Evolutionary conservation across 768 basidiomycete genomes (phyloP).

Genomic region (Phylloporus sp.): DNA sequence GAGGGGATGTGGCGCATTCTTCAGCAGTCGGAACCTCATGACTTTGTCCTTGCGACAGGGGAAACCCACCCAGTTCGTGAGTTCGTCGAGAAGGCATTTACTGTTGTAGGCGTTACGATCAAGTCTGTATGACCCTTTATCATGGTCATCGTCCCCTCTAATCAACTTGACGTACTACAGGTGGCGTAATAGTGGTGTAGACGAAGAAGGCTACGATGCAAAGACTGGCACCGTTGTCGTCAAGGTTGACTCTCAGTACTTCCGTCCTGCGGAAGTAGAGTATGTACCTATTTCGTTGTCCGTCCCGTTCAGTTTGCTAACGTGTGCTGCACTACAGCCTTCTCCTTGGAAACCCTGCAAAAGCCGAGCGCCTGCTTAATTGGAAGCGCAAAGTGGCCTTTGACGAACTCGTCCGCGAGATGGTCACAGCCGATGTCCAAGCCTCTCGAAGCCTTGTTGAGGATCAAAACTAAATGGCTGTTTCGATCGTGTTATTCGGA

Average conservation of each 20-base stretch:
- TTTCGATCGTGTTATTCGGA: neutral
- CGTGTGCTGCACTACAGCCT: slow-evolving; percentile 43
- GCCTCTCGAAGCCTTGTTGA: slow-evolving; percentile 72
- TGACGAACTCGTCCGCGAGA: slow-evolving; percentile 82
- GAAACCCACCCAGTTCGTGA: slow-evolving; percentile 95
- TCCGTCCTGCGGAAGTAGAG: slow-evolving; percentile 96
- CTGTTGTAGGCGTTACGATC: slow-evolving; percentile 60
- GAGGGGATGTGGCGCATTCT: slow-evolving; percentile 99
- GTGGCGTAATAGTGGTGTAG: slow-evolving; percentile 73
- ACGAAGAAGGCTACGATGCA: slow-evolving; percentile 73
- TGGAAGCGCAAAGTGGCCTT: slow-evolving; percentile 90
- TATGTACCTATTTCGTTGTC: slow-evolving; percentile 38
- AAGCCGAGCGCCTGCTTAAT: slow-evolving; percentile 83
- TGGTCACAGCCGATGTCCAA: slow-evolving; percentile 81
- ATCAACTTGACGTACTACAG: slow-evolving; percentile 32
- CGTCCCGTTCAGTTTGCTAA: neutral
- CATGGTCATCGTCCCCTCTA: neutral
- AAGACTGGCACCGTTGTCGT: slow-evolving; percentile 72
- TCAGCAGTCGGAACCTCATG: slow-evolving; percentile 77
- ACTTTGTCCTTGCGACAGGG: slow-evolving; percentile 93
- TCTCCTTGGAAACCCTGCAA: slow-evolving; percentile 82
- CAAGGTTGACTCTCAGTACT: slow-evolving; percentile 83
- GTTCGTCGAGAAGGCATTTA: slow-evolving; percentile 87
- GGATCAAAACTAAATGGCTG: slow-evolving; percentile 63
- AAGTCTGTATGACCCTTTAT: slow-evolving; percentile 38